Evolutionary conservation across 2,329 filamentous ascomycete genomes (phyloP), one percentile per base, ranked within the genome.

Genomic region (Phaeosphaeriaceae sp.): DNA sequence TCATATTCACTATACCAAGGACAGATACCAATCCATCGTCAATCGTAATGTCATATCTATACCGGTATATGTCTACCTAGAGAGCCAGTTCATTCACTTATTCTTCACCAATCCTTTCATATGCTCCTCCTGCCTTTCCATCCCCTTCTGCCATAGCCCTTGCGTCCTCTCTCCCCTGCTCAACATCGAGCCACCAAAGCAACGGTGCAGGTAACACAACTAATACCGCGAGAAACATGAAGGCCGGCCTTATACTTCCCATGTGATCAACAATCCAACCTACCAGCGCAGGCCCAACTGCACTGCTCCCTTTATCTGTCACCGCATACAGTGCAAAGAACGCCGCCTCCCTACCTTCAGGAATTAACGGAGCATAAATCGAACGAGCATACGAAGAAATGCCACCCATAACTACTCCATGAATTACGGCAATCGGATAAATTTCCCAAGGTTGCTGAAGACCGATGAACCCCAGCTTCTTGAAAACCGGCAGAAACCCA

Each of bases 301-400:
- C 83, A 66, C 89, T 94, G 16, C 89, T 94, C 0, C 92, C 92
- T 73, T 97, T 97, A 72, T 97, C 93, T 1, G 93, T 97, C 51
- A 97, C 95, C 33, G 93, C 92, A 69, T 96, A 97, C 1, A 97
- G 79, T 0, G 92, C 92, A 68, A 94, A 97, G 66, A 97, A 97
- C 0, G 92, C 91, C 0, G 92, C 91, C 74, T 97, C 93, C 13
- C 88, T 92, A 6, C 92, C 92, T 0, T 91, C 90, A 0, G 93
- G 93, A 42, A 97, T 94, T 48, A 97, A 82, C 66, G 95, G 89
- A 8, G 91, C 90, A 67, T 90, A 97, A 13, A 97, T 83, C 34
- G 90, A 91, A 16, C 93, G 87, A 67, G 92, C 96, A 73, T 97
- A 96, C 9, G 88, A 88, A 36, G 88, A 90, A 15, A 97, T 78